phyloP scores from a whole-genome alignment of 345 rosid species.

The Salix arbutifolia region DNA sequence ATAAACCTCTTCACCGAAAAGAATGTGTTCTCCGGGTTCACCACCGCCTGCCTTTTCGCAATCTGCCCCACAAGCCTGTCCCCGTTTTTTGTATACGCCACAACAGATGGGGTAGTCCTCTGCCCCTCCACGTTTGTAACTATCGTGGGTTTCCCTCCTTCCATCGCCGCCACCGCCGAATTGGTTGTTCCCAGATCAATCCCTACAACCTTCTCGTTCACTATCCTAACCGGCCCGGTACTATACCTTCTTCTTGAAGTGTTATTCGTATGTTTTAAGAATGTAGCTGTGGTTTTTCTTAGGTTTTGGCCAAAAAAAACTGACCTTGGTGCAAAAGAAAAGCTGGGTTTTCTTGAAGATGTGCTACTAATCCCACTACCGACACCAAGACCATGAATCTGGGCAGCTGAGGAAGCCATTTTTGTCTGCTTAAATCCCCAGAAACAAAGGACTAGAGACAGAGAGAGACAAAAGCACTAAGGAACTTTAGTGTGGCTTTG shows the following conservation, averaged over 20 bases:
- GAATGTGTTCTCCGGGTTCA: slow-evolving; percentile 97
- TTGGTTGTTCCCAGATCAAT: slow-evolving; percentile 96
- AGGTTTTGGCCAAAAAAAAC: slow-evolving; percentile 59
- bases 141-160: slow-evolving; percentile 97
- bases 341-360: slow-evolving; percentile 26
- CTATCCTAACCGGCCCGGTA: slow-evolving; percentile 61
- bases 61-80: slow-evolving; percentile 95
- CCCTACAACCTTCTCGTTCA: slow-evolving; percentile 86
- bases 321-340: slow-evolving; percentile 20
- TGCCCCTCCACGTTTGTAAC: slow-evolving; percentile 97
- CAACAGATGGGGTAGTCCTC: slow-evolving; percentile 95
- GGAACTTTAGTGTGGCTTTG: background rate
- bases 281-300: slow-evolving; percentile 30
- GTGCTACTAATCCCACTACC: slow-evolving; percentile 35
- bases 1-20: slow-evolving; percentile 97
- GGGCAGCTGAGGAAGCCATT: slow-evolving; percentile 86
- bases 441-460: background rate
- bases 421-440: too few species aligned
- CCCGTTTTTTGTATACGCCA: slow-evolving; percentile 85
- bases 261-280: slow-evolving; percentile 33
- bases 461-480: background rate
- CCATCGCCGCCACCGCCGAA: slow-evolving; percentile 99
- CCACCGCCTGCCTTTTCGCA: slow-evolving; percentile 95
- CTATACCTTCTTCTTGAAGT: slow-evolving; percentile 32
- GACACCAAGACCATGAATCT: slow-evolving; percentile 57